Evolutionary conservation across 176 grass and related monocot species (phyloP).

Genomic region (Ensete ventricosum): DNA sequence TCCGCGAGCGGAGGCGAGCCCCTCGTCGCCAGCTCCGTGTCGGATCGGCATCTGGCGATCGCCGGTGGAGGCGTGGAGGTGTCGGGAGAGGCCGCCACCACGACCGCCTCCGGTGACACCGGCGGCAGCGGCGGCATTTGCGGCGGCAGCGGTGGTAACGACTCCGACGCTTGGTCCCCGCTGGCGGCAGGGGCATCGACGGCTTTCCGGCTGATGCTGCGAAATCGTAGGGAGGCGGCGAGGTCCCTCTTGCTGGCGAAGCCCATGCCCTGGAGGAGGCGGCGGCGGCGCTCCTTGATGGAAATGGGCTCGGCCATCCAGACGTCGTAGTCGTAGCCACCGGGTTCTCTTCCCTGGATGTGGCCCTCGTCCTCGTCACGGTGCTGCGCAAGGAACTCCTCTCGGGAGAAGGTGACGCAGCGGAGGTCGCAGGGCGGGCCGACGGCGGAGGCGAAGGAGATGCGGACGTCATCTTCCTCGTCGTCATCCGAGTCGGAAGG

Average conservation of each 20-base stretch:
- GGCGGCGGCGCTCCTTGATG: conserved; percentile 73
- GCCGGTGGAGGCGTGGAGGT: conserved; percentile 4
- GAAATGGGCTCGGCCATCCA: conserved; percentile 85
- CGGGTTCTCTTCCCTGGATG: background rate
- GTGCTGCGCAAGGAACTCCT: conserved; percentile 24
- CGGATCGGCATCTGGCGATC: conserved; percentile 21
- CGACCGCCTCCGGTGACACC: background rate
- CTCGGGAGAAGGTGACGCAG: conserved; percentile 25
- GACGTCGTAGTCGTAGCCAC: conserved; percentile 39
- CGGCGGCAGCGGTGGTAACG: conserved; percentile 9
- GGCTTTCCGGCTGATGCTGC: background rate
- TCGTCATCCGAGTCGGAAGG: background rate
- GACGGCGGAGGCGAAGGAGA: conserved; percentile 66
- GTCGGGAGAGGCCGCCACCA: no score
- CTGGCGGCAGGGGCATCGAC: background rate
- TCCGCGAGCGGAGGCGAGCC: background rate
- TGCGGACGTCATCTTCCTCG: conserved; percentile 34
- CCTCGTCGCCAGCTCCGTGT: conserved; percentile 17
- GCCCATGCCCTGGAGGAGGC: conserved; percentile 74
- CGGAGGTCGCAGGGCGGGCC: conserved; percentile 42
- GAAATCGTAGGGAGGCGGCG: background rate
- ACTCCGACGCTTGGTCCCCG: background rate
- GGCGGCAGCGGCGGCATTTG: conserved; percentile 12
- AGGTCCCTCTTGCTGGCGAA: conserved; percentile 51
- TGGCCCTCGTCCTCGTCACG: conserved; percentile 14